Base-by-base conservation (phyloP, 768 basidiomycete species). In the Russula brevipes region DNA sequence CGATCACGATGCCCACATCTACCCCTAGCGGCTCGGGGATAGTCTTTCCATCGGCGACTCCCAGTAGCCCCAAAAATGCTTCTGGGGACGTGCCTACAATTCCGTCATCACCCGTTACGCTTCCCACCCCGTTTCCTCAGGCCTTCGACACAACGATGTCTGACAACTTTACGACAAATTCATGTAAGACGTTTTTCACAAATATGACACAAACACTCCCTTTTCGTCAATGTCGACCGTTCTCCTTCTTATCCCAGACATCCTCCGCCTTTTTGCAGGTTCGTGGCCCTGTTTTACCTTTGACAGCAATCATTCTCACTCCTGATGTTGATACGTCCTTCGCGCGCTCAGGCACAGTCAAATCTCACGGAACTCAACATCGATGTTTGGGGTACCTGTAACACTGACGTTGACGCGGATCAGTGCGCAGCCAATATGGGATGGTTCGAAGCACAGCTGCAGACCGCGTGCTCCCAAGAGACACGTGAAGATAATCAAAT, bases 71-170 rank as follows among this genome's bases (percentile, higher is more conserved):
- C 59, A 70, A 33, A 16, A 54, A 41, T 39, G n/a, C 54, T 3
- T 12, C 35, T 16, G 31, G 17, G 19, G 31, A 38, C 24, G 69
- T 80, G 8, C 84, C 84, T 1, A 76, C 80, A 2, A 73, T 86
- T n/a, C 85, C 86, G 0, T 63, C 74, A 5, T 65, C 75, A 5
- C 73, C 87, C 2, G 63, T 24, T 24, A 24, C 67, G 7, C 78
- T 91, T 31, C 88, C 89, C 8, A 84, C 82, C 5, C 91, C 91
- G 0, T 91, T 93, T 72, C 88, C 88, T 4, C 88, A 89, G 65
- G 80, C 89, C 0, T 85, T 85, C 70, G 90, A 90, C 70, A 77
- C 81, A 5, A 79, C 80, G 3, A 71, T 93, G 54, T 76, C 81
- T 16, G 72, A 78, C 47, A 89, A 91, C 72, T 91, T 89, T 69